Base-by-base conservation (phyloP, 106 monocot genomes). In the Alisma plantagoaquatica region DNA sequence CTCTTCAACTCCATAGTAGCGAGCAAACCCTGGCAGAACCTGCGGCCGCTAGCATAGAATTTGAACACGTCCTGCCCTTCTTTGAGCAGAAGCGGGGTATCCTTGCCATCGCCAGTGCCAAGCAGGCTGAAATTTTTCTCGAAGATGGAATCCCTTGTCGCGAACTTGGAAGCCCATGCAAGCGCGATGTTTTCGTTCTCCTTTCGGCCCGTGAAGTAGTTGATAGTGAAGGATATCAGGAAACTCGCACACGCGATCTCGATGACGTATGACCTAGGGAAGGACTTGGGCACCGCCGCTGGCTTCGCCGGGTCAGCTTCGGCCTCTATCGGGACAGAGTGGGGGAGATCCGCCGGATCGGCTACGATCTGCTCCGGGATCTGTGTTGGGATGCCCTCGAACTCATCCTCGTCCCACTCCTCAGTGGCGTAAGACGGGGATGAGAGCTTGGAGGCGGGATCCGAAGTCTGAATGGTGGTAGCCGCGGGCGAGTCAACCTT, bases 21-120 rank as follows among this genome's bases (percentile, higher is more conserved):
- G 1, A 96, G 73, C 61, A 96, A 46, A 2, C 77, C 75, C 62
- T 84, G 77, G 63, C 94, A 96, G 67, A 61, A 84, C 62, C 94
- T 61, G 51, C 94, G 67, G 24, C 94, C 94, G 28, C 88, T 96
- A 2, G 94, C 94, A 23, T 87, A 88, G 69, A 96, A 88, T 55
- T 88, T 96, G 77, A 96, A 88, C 53, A 78, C 58, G 29, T 88
- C 80, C 65, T 84, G 84, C 17, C 88, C 94, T 60, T 96, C 94
- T 62, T 88, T 88, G 15, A 96, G 68, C 33, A 96, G 65, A 31
- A 96, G 54, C 9, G 94, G 94, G 4, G 87, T 70, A 62, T 88
- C 84, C 41, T 87, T 83, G 21, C 83, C 93, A 30, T 88, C 88
- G 23, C 88, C 94, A 7, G 78, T 81, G 17, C 94, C 94, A 15